A percentile compares a stretch with the other conserved stretches of the same genome.
Evolutionary conservation across 2,329 filamentous ascomycete genomes (phyloP).

Genomic region (Colletotrichum caudatum): DNA sequence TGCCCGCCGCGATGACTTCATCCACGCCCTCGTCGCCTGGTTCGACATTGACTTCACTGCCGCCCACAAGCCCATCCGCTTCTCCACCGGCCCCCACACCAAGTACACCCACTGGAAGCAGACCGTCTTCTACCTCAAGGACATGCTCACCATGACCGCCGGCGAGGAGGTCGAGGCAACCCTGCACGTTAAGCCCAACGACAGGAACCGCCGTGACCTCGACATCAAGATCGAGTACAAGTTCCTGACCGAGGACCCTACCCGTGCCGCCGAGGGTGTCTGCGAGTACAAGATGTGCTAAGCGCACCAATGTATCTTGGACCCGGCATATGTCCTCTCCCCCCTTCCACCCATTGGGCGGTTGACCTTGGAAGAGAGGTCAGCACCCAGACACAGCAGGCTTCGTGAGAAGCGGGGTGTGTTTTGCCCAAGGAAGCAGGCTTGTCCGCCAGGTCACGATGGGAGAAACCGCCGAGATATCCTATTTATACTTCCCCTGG

Average conservation of each 20-base stretch:
- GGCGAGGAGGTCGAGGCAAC: constrained; percentile 82
- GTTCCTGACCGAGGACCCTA: constrained; percentile 80
- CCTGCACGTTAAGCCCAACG: constrained; percentile 87
- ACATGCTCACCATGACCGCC: constrained; percentile 90
- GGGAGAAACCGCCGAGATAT: background rate
- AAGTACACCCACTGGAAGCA: constrained; percentile 99
- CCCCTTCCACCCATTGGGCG: background rate
- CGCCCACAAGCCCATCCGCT: constrained; percentile 97
- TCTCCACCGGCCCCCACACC: constrained; percentile 96
- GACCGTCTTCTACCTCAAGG: constrained; percentile 97
- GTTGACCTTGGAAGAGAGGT: background rate
- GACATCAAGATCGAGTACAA: constrained; percentile 90
- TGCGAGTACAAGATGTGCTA: constrained; percentile 87
- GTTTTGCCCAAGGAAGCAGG: constrained; percentile 3
- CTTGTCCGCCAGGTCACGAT: background rate
- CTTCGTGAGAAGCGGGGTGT: constrained; percentile 13
- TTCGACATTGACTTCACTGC: constrained; percentile 99
- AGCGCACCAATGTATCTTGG: constrained; percentile 15
- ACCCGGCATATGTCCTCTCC: constrained; percentile 1
- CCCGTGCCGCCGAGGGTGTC: constrained; percentile 74
- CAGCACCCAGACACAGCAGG: constrained; percentile 1
- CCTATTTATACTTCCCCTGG: constrained; percentile 7
- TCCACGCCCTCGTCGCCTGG: constrained; percentile 97
- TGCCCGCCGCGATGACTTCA: constrained; percentile 89
- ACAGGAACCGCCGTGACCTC: constrained; percentile 93